Evolutionary conservation across 2,329 filamentous ascomycete genomes (phyloP), one percentile per base, ranked within the genome.

Genomic region (Metarhizium album): DNA sequence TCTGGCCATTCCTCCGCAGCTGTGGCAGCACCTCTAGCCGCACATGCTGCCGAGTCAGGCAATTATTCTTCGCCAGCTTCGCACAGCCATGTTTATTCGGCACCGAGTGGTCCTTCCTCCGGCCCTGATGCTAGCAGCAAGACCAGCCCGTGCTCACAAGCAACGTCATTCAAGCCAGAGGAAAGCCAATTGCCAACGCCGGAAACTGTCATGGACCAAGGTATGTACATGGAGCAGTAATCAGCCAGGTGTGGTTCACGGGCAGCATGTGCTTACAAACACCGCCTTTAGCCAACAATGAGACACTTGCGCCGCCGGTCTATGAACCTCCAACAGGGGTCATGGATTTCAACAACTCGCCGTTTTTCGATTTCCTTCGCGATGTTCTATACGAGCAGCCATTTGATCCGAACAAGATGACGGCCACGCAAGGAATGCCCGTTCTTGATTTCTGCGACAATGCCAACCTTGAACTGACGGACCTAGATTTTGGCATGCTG

Each of bases 381-480:
- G 72, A 75, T 42, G 68, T 78, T 13, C 64, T 79, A 16, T 77
- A 73, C 50, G 69, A 76, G n/a, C 69, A 72, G 37, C 64, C 68
- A 2, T 55, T 70, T 23, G 64, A 70, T 23, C 53, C 64, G 7
- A 55, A 62, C n/a, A 67, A 64, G 48, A 52, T 66, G 3, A 61
- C 60, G n/a, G 70, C 70, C 50, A 58, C 62, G 3, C 71, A 72
- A 50, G 70, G 69, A 0, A 63, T 73, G 14, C 67, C 67, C 18
- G 68, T 77, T 3, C 60, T 78, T 7, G 70, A 78, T 55, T 77
- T 77, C 54, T 76, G 73, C 53, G 69, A 74, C 48, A 68, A 78
- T 52, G 64, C 62, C 45, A 74, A 70, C 51, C 62, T 78, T 29
- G 74, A 78, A 45, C 65, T 79, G 22, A 76, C 71, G 11, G 75